Evolutionary conservation across 208 protist species (phyloP).

Genomic region (Crithidia mellificae): DNA sequence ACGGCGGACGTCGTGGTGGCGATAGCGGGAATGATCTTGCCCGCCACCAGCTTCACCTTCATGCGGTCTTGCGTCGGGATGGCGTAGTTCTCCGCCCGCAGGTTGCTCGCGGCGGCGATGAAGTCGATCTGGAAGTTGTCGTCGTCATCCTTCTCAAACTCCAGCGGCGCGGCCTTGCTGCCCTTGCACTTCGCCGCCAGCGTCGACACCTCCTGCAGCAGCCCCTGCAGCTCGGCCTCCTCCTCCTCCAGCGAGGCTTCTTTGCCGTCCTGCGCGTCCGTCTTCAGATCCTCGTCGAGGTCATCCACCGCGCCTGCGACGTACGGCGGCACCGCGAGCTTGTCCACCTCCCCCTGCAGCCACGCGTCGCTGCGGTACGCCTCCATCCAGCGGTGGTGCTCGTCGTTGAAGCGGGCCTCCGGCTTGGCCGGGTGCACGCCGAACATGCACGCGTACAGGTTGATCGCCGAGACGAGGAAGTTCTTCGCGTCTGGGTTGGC

Average conservation of each 20-base stretch:
- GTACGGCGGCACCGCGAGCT: constrained; percentile 46
- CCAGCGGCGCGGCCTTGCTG: constrained; percentile 58
- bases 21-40: constrained; percentile 99
- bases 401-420: constrained; percentile 83
- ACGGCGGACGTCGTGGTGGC: constrained; percentile 99
- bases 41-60: constrained; percentile 94
- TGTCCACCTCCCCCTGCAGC: constrained; percentile 43
- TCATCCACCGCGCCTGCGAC: constrained; percentile 55
- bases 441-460: constrained; percentile 88
- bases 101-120: constrained; percentile 91
- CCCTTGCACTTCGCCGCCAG: constrained; percentile 51
- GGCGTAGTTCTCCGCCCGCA: constrained; percentile 92
- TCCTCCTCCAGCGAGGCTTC: constrained; percentile 34
- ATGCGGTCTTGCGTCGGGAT: constrained; percentile 89
- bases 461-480: constrained; percentile 74
- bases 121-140: constrained; percentile 97
- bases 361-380: constrained; percentile 72
- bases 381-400: constrained; percentile 83
- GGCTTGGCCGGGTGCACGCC: constrained; percentile 83
- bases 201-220: constrained; percentile 46
- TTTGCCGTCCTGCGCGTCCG: constrained; percentile 29
- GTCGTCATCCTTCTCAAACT: constrained; percentile 97
- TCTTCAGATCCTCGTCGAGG: constrained; percentile 79
- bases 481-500: constrained; percentile 53
- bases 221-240: constrained; percentile 52